Percentiles rank a stretch among this genome's conserved stretches.
Conservation (phyloP, 2,329 filamentous ascomycete species). For the Escovopsis sp. region DNA sequence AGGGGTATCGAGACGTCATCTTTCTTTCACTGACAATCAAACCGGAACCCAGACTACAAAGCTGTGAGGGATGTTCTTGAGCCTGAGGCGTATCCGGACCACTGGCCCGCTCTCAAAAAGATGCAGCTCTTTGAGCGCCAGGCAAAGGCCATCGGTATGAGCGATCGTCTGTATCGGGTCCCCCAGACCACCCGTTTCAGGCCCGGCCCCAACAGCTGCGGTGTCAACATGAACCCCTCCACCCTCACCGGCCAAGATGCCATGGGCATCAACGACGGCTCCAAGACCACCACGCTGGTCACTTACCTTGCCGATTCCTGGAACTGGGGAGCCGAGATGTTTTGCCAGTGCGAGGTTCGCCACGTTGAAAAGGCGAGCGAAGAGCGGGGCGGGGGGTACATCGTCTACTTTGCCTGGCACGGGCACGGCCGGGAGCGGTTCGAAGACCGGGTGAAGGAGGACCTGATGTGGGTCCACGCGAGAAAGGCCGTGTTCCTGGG, state of each 20-base stretch:
- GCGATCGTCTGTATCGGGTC: constrained; percentile 38
- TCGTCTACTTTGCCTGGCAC: constrained; percentile 52
- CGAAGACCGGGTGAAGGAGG: constrained; percentile 36
- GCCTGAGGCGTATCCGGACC: constrained; percentile 40
- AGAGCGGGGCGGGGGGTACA: constrained; percentile 34
- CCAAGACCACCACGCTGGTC: constrained; percentile 49
- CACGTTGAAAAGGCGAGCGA: constrained; percentile 40
- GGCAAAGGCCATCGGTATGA: constrained; percentile 34
- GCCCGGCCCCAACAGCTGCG: constrained; percentile 45
- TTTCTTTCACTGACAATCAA: background rate
- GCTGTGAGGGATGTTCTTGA: constrained; percentile 41
- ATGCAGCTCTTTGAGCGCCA: constrained; percentile 42
- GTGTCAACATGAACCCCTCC: constrained; percentile 47
- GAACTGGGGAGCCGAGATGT: constrained; percentile 60
- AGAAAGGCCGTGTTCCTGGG: constrained; percentile 51
- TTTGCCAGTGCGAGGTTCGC: constrained; percentile 53
- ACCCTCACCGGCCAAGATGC: constrained; percentile 46
- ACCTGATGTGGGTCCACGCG: constrained; percentile 54
- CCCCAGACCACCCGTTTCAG: constrained; percentile 49
- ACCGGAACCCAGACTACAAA: constrained; percentile 35
- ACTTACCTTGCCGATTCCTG: constrained; percentile 56
- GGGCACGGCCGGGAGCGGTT: constrained; percentile 39
- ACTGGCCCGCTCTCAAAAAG: constrained; percentile 44
- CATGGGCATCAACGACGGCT: constrained; percentile 53
- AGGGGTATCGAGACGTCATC: too few species aligned